Conservation (phyloP, 2,329 filamentous ascomycete species). For the Calonectria honghensis region DNA sequence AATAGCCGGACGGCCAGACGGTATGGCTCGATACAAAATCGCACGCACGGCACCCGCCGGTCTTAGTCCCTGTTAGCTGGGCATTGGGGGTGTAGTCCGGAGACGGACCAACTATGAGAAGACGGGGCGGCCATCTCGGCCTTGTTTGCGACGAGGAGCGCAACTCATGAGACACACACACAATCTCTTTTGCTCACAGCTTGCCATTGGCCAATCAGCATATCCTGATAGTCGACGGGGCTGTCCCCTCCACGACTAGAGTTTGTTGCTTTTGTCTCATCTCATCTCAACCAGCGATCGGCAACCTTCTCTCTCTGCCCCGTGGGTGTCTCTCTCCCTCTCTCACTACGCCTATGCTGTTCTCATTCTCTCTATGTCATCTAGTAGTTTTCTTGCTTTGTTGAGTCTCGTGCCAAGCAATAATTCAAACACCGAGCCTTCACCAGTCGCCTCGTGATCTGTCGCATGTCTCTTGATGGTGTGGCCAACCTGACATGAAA, state of each 20-base stretch:
- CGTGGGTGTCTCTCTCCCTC: conserved; percentile 40
- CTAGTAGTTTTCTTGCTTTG: neutral
- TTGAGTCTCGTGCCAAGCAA: conserved; percentile 20
- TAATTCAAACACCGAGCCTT: conserved; percentile 19
- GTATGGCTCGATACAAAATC: conserved; percentile 26
- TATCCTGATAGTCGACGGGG: conserved; percentile 53
- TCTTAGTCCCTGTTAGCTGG: conserved; percentile 18
- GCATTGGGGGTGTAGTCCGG: conserved; percentile 19
- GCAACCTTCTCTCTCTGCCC: conserved; percentile 40
- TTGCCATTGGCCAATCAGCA: conserved; percentile 59
- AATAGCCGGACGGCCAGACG: conserved; percentile 25
- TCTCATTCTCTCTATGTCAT: neutral
- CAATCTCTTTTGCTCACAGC: conserved; percentile 46
- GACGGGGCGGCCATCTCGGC: conserved; percentile 46
- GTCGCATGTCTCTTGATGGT: conserved; percentile 32
- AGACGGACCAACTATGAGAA: conserved; percentile 23
- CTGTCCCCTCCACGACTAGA: conserved; percentile 46
- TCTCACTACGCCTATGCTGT: neutral
- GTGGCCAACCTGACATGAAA: conserved; percentile 41
- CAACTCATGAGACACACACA: conserved; percentile 51
- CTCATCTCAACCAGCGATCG: conserved; percentile 45
- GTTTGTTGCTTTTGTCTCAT: conserved; percentile 45
- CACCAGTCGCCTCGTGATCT: conserved; percentile 2
- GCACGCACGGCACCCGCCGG: conserved; percentile 32
- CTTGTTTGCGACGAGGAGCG: conserved; percentile 52